Evolutionary conservation across 2,329 filamentous ascomycete genomes (phyloP).

Genomic region (Curvularia hawaiiensis): DNA sequence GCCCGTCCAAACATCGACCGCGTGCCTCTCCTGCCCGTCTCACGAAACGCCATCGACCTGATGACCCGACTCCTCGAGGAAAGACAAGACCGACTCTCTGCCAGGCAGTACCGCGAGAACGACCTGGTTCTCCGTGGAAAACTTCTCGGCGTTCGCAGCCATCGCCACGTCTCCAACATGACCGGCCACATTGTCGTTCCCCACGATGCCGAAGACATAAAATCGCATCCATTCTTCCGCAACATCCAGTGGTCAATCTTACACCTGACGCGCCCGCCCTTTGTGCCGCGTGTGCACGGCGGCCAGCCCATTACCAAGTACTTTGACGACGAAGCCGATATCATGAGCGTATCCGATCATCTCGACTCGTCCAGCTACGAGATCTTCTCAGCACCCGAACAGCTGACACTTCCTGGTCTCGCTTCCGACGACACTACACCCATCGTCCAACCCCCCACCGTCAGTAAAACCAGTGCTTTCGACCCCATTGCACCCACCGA

Average conservation of each 20-base stretch:
- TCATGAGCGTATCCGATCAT: slow-evolving; percentile 52
- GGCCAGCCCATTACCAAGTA: slow-evolving; percentile 71
- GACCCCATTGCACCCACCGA: neutral
- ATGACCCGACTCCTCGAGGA: slow-evolving; percentile 75
- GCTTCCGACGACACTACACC: neutral
- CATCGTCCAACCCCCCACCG: neutral
- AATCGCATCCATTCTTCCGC: slow-evolving; percentile 83
- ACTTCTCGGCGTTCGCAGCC: slow-evolving; percentile 26
- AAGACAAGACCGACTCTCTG: slow-evolving; percentile 76
- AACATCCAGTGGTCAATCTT: slow-evolving; percentile 78
- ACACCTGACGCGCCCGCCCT: slow-evolving; percentile 74
- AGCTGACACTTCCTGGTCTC: too few species aligned
- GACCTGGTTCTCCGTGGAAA: slow-evolving; percentile 53
- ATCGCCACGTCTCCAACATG: slow-evolving; percentile 40
- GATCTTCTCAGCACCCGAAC: neutral
- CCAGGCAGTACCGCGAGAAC: slow-evolving; percentile 72
- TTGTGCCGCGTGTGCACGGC: slow-evolving; percentile 71
- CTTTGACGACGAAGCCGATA: slow-evolving; percentile 81
- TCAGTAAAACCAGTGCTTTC: neutral
- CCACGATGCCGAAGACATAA: slow-evolving; percentile 88
- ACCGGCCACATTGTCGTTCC: slow-evolving; percentile 73
- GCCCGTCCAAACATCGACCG: slow-evolving; percentile 58
- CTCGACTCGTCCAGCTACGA: slow-evolving; percentile 44
- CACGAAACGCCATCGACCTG: slow-evolving; percentile 75
- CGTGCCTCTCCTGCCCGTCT: slow-evolving; percentile 58